These are phyloP conservation scores for Phalaenopsis equestris DNA, from an alignment of 106 monocot genomes.

Conservation along the genomic window DNA sequence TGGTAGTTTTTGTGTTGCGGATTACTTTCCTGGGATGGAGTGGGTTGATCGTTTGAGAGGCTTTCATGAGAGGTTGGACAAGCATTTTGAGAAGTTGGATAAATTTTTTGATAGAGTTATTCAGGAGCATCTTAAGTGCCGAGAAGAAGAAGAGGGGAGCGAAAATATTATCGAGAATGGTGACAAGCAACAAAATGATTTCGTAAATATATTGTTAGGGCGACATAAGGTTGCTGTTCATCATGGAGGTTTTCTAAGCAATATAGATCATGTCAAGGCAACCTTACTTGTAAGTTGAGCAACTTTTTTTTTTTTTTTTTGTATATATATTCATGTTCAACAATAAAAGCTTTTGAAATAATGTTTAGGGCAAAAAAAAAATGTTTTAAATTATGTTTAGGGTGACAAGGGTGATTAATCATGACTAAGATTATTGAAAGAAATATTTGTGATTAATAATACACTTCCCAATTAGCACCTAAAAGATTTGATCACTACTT, in stretches of 20 bases:
- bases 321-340: no score
- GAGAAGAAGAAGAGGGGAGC: neutral
- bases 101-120: constrained; percentile 9
- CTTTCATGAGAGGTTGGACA: constrained; percentile 4
- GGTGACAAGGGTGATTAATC: no score
- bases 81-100: constrained; percentile 11
- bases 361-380: no score
- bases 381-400: no score
- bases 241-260: neutral
- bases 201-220: constrained; percentile 9
- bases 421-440: no score
- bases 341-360: no score
- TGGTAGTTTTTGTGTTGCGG: constrained; percentile 12
- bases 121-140: constrained; percentile 4
- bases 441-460: no score
- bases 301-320: no score
- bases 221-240: constrained; percentile 1
- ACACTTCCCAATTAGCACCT: no score
- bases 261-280: constrained; percentile 21
- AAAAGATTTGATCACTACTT: no score
- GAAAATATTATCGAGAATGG: neutral
- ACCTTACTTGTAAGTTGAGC: constrained; percentile 4
- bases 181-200: neutral
- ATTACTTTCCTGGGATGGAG: constrained; percentile 21
- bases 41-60: constrained; percentile 1